Percentiles rank a stretch among this genome's conserved stretches.
These are phyloP conservation scores for Neonectria punicea DNA, from an alignment of 2,329 filamentous ascomycete species.

Conservation along the genomic window DNA sequence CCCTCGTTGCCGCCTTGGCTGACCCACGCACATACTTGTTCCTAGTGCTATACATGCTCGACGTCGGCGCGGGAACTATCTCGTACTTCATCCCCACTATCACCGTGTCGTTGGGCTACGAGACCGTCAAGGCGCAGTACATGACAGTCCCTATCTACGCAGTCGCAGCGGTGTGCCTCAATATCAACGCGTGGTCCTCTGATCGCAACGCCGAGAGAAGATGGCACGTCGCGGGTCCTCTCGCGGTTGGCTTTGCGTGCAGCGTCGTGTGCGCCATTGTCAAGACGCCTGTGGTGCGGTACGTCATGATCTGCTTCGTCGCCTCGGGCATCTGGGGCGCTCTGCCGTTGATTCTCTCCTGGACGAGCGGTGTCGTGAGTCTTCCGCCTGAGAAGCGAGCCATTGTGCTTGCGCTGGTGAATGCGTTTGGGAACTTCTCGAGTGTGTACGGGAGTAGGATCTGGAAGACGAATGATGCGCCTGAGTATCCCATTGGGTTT, in stretches of 20 bases:
- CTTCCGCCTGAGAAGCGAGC: slow-evolving; percentile 19
- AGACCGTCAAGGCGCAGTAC: slow-evolving; percentile 49
- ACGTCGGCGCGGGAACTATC: slow-evolving; percentile 57
- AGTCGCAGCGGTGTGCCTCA: neutral
- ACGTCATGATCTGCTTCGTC: slow-evolving; percentile 30
- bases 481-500: slow-evolving; percentile 43
- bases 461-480: slow-evolving; percentile 44
- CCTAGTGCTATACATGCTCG: slow-evolving; percentile 60
- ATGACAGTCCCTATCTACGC: slow-evolving; percentile 28
- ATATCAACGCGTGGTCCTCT: slow-evolving; percentile 18
- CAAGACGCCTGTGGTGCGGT: neutral
- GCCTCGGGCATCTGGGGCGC: slow-evolving; percentile 14
- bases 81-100: slow-evolving; percentile 66
- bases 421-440: slow-evolving; percentile 21
- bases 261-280: slow-evolving; percentile 14
- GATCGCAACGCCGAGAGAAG: slow-evolving; percentile 15
- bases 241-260: neutral
- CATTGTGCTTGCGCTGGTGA: slow-evolving; percentile 20
- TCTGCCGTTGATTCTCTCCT: slow-evolving; percentile 25
- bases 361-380: slow-evolving; percentile 15
- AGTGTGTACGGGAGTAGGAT: slow-evolving; percentile 23
- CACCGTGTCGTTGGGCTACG: slow-evolving; percentile 59
- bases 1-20: slow-evolving; percentile 16
- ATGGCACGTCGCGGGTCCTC: slow-evolving; percentile 15
- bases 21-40: slow-evolving; percentile 54